Conservation (phyloP, 495 filamentous ascomycete genomes). For the Neurospora tetrasperma region DNA sequence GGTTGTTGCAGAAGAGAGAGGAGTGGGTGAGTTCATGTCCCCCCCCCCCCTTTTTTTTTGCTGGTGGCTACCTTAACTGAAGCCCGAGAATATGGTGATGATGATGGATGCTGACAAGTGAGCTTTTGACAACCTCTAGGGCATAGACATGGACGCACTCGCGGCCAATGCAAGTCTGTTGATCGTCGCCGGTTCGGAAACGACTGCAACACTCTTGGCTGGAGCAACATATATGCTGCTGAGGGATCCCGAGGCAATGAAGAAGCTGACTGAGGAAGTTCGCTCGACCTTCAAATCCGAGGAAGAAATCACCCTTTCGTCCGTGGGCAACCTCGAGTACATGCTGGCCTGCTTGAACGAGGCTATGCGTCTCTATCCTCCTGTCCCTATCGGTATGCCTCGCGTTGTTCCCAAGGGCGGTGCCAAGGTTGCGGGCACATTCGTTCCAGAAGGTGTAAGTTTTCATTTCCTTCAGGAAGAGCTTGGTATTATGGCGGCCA, state of each 20-base stretch:
- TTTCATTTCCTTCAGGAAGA: constrained; percentile 3
- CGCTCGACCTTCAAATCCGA: constrained; percentile 33
- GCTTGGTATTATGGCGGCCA: background rate
- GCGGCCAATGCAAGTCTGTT: constrained; percentile 17
- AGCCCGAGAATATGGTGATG: background rate
- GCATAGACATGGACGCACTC: constrained; percentile 10
- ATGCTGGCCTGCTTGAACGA: constrained; percentile 45
- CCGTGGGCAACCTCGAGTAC: constrained; percentile 35
- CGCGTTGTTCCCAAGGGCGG: constrained; percentile 36
- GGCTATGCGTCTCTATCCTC: constrained; percentile 44
- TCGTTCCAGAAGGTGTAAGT: constrained; percentile 30
- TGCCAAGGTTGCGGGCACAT: constrained; percentile 32
- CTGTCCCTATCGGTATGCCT: constrained; percentile 36
- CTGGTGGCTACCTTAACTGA: no score
- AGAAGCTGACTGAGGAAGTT: constrained; percentile 38
- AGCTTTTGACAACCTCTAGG: background rate
- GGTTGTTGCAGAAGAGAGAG: constrained; percentile 29
- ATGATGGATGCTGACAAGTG: background rate
- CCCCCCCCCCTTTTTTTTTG: no score
- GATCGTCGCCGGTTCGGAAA: constrained; percentile 36
- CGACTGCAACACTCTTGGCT: constrained; percentile 41
- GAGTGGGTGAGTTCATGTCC: constrained; percentile 9
- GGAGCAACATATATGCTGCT: constrained; percentile 39
- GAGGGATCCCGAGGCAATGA: constrained; percentile 28
- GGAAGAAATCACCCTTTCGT: constrained; percentile 37